Evolutionary conservation across 768 basidiomycete species (phyloP), one percentile per base, ranked within the genome.

Genomic region (Boletus vermiculosoides): DNA sequence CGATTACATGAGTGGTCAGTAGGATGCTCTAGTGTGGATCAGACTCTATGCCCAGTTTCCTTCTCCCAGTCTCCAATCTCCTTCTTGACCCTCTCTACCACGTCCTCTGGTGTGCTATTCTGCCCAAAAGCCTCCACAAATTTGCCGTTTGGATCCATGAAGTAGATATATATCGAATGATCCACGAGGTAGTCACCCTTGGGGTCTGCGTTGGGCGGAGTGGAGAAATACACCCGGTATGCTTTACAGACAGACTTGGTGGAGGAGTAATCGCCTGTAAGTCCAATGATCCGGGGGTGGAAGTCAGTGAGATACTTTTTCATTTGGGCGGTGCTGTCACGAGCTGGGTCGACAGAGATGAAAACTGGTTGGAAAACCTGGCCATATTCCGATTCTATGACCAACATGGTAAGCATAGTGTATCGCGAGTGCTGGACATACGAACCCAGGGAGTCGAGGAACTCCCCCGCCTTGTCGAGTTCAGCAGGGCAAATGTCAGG

Each of bases 401-500:
- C 6, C 10, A 42, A 45, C 16, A 36, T 1, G 52, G 42, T 71
- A 20, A 72, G 54, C 30, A 39, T 18, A 12, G 33, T 13, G n/a
- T 40, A 16, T 37, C 39, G 5, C 39, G 3, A 5, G 28, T 18
- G 28, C 1, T 2, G 7, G 37, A 42, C 36, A 33, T 40, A 54
- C 89, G 58, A 61, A 92, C 94, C 87, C 52, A 92, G 77, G 47
- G 78, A 73, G 33, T 88, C 79, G 42, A 98, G 78, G 18, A 94
- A 86, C 0, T 74, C 78, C 13, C 89, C 85, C 76, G 98, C 85
- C 78, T 98, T 98, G 77, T 99, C 97, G 30, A 99, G 80, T 74
- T 98, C 96, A 53, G 95, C 92, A 1, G 97, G 97, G 69, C 97
- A 99, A 52, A 99, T 98, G 73, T 99, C 97, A 7, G 97, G 96